Base-by-base conservation (phyloP, 345 rosid species). In the Aurinia saxatilis region DNA sequence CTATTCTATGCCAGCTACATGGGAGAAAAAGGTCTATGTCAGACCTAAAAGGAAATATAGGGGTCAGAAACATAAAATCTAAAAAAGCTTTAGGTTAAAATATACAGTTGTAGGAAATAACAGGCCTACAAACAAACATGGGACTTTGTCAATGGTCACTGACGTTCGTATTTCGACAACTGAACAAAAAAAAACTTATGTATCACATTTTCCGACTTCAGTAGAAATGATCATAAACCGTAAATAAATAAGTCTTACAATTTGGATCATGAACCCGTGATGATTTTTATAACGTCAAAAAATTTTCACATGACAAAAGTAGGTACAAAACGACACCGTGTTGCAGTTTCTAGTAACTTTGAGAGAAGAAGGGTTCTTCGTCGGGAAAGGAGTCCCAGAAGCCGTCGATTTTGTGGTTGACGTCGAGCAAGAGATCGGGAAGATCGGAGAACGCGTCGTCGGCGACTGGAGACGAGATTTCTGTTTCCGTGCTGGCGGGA, bases 361-460 rank as follows among this genome's bases (percentile, higher is more conserved):
- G 57, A 41, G 68, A 53, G 50, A 69, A 56, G 57, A 69, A 61
- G 1, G 68, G 68, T 46, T 69, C 68, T 45, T 46, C 63, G 55
- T 46, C 17, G 14, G 63, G 68, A 4, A 69, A 61, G 12, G 77
- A 63, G 55, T 47, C 69, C 78, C 84, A 76, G 19, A 84, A 61
- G 56, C 79, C 87, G 18, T 68, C 77, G 17, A 73, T 67, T 8
- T 74, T 73, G 42, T 44, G 76, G 36, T 72, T 64, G 25, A 69
- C 60, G 48, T 77, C 82, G 8, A 59, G 49, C 60, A 76, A 56
- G 12, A 90, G 83, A 61, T 90, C 92, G 2, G 97, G 95, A 47
- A 90, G 80, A 70, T 80, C 87, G 6, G 79, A 59, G 39, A 84
- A 90, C 2, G 88, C 72, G 50, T 86, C 95, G 55, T 85, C 95